Percentiles rank a stretch among this genome's conserved stretches.
phyloP scores from a whole-genome alignment of 208 protist species.

The Trypanosoma grayi region DNA sequence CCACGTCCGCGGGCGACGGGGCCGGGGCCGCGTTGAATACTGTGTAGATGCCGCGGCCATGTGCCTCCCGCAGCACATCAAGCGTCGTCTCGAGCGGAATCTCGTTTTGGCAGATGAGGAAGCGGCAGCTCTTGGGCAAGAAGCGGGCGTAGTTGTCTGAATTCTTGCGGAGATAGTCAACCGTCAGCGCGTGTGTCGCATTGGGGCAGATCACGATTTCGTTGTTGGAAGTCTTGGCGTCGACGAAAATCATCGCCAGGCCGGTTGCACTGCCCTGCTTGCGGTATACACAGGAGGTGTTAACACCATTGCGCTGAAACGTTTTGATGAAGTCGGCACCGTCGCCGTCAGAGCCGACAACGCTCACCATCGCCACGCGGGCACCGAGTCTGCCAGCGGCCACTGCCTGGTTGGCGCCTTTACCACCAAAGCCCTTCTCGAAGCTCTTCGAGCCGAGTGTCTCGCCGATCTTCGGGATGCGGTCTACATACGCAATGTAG shows the following conservation, averaged over 20 bases:
- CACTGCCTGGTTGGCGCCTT: conserved; percentile 93
- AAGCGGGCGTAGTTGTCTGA: conserved; percentile 61
- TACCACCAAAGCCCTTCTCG: conserved; percentile 91
- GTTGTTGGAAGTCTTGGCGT: conserved; percentile 84
- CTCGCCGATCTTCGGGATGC: conserved; percentile 88
- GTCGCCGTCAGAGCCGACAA: conserved; percentile 87
- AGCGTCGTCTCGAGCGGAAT: conserved; percentile 85
- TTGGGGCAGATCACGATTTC: conserved; percentile 92
- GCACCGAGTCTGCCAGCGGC: conserved; percentile 80
- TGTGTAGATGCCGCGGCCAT: conserved; percentile 81
- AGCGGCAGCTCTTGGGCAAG: conserved; percentile 52
- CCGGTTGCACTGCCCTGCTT: conserved; percentile 57
- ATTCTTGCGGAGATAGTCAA: conserved; percentile 40
- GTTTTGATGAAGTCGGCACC: conserved; percentile 81
- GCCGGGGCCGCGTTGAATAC: conserved; percentile 93
- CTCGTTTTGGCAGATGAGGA: conserved; percentile 92
- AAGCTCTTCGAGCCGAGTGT: conserved; percentile 88
- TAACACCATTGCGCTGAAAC: conserved; percentile 78
- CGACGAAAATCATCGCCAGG: conserved; percentile 92
- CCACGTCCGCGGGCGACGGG: conserved; percentile 61
- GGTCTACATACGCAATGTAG: conserved; percentile 87
- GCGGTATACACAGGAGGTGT: conserved; percentile 63
- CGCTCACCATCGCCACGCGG: conserved; percentile 80
- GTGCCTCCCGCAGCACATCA: conserved; percentile 74
- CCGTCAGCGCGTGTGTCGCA: conserved; percentile 70